Base-by-base conservation (phyloP, 108 stramenopile genomes). In the Fragilaria radians region DNA sequence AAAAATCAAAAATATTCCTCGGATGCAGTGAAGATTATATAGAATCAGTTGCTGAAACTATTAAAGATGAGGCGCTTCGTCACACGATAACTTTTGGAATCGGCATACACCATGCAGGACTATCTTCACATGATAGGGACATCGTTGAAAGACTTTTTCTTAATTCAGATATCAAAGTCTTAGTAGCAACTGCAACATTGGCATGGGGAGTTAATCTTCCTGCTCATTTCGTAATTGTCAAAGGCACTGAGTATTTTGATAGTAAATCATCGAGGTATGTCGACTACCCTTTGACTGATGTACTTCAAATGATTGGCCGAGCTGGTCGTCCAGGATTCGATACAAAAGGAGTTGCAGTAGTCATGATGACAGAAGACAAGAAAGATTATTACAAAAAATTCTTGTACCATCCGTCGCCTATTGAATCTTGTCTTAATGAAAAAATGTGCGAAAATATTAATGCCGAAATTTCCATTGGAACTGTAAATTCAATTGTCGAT, bases 171-270 rank as follows among this genome's bases (percentile, higher is more conserved):
- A 97, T 99, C 63, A 95, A 89, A 61, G 91, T 99, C 26, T 77
- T 99, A 23, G 96, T 98, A 7, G 93, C 93, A 29, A 94, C 78
- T 31, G 76, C 76, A 31, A 77, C 71, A 18, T 49, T 77, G 5
- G 70, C 76, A 11, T 77, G 71, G 76, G 99, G 99, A 22, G 97
- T 99, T 17, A 99, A 99, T 71, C 82, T 98, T 32, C 99, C 99
- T 48, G 75, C 91, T 4, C 91, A 93, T 61, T 69, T 95, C 17
- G 94, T 96, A 17, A 82, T 95, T 47, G 82, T 96, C 33, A 99
- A 99, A 82, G 99, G 99, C 30, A 98, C 99, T 7, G 97, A 99
- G 72, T 99, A 82, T 65, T 99, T 93, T 70, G 99, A 99, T 61
- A 97, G 95, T 3, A 96, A 97, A 70, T 42, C 65, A 1, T 72